A percentile compares a stretch with the other conserved stretches of the same genome.
Evolutionary conservation across 768 basidiomycete genomes (phyloP).

Genomic region (Hortiboletus campestris): DNA sequence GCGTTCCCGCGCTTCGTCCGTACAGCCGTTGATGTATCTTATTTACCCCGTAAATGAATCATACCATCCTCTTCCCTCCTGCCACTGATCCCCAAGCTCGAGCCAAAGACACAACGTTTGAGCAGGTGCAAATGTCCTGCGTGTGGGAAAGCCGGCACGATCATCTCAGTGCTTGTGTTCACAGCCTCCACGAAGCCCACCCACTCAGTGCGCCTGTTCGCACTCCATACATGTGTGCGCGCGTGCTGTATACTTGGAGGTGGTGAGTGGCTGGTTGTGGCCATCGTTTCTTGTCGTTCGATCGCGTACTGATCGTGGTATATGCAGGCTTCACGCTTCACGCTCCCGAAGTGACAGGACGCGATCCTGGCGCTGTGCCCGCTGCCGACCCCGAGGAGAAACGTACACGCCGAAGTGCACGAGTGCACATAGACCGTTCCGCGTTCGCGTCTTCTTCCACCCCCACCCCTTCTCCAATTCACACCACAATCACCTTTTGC

Average conservation of each 20-base stretch:
- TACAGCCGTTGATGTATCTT: too few species aligned
- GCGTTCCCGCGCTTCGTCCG: too few species aligned
- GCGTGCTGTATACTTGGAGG: slow-evolving; percentile 61
- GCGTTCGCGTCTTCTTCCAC: not conserved
- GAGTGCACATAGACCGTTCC: not conserved
- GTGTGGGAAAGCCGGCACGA: too few species aligned
- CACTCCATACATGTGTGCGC: slow-evolving; percentile 71
- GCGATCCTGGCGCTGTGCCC: slow-evolving; percentile 48
- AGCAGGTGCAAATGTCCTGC: too few species aligned
- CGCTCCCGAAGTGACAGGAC: slow-evolving; percentile 50
- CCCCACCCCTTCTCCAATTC: too few species aligned
- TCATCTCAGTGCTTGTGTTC: too few species aligned
- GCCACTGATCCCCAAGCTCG: too few species aligned
- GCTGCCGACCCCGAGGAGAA: slow-evolving; percentile 37
- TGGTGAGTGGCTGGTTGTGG: slow-evolving; percentile 20
- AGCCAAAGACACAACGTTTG: too few species aligned
- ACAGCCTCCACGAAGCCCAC: too few species aligned
- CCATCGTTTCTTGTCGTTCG: not conserved
- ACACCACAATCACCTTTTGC: not conserved
- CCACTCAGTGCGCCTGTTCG: too few species aligned
- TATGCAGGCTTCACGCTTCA: slow-evolving; percentile 39
- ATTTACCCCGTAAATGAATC: too few species aligned
- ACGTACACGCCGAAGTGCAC: not conserved
- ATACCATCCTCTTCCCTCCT: too few species aligned
- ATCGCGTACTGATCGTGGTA: not conserved